Evolutionary conservation across 2,329 filamentous ascomycete species (phyloP).

Genomic region (Leptoxyphium fumago): DNA sequence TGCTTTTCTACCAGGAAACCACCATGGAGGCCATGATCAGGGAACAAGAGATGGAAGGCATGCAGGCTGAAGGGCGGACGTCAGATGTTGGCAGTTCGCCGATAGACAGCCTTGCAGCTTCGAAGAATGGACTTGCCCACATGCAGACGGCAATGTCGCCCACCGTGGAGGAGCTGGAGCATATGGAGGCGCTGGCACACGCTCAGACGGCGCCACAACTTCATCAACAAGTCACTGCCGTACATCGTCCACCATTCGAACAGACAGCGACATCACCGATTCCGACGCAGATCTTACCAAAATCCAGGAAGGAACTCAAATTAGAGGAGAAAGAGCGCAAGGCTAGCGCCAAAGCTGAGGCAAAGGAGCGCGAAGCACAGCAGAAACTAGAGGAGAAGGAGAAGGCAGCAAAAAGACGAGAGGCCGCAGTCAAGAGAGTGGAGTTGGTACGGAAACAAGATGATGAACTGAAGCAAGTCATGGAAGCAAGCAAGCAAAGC

Average conservation of each 20-base stretch:
- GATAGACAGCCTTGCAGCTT: constrained; percentile 8
- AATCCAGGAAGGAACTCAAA: constrained; percentile 52
- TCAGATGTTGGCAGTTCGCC: constrained; percentile 32
- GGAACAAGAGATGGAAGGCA: constrained; percentile 71
- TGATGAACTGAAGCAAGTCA: constrained; percentile 47
- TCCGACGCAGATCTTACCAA: constrained; percentile 38
- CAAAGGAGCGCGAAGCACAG: constrained; percentile 42
- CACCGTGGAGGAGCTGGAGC: constrained; percentile 29
- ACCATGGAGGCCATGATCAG: constrained; percentile 52
- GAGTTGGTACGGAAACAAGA: constrained; percentile 44
- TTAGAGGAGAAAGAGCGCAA: constrained; percentile 45
- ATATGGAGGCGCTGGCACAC: constrained; percentile 48
- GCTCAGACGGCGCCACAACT: constrained; percentile 45
- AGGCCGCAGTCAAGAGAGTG: constrained; percentile 30
- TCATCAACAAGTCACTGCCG: neutral
- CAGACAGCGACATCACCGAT: constrained; percentile 24
- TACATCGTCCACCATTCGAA: constrained; percentile 13
- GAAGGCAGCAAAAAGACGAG: constrained; percentile 17
- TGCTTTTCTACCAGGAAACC: constrained; percentile 94
- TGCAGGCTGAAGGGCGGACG: constrained; percentile 23
- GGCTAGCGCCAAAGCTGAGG: constrained; percentile 41
- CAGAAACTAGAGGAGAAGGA: constrained; percentile 45
- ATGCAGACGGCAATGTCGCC: constrained; percentile 24
- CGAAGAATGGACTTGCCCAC: constrained; percentile 16
- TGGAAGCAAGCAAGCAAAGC: constrained; percentile 51